phyloP scores from a whole-genome alignment of 139 green algal species.

The Volvox africanus region DNA sequence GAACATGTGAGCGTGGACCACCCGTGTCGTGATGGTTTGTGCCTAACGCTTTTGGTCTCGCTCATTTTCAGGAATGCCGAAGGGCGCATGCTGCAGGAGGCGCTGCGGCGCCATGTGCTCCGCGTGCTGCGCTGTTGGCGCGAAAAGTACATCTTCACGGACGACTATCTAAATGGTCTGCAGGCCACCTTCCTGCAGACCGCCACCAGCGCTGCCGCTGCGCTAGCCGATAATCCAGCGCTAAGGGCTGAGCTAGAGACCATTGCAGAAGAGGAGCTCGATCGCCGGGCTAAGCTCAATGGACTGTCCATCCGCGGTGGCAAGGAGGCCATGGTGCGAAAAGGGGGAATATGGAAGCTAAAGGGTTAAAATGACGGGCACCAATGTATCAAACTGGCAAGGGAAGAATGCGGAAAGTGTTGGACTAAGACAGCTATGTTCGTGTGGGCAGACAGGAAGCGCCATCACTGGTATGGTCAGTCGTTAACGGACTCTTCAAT shows the following conservation, averaged over 20 bases:
- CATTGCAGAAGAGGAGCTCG: conserved; percentile 74
- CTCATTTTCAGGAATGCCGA: conserved; percentile 27
- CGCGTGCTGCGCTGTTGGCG: conserved; percentile 88
- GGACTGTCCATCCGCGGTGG: conserved; percentile 74
- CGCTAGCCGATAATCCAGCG: not conserved
- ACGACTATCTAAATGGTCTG: conserved; percentile 92
- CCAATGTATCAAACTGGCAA: too few species aligned
- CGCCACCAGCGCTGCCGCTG: not conserved
- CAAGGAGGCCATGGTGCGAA: conserved; percentile 52
- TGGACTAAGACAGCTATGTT: too few species aligned
- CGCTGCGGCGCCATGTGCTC: conserved; percentile 80
- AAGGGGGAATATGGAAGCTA: not conserved
- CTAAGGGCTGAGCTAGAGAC: conserved; percentile 71
- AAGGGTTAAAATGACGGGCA: not conserved
- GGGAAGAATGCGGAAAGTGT: too few species aligned
- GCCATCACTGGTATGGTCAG: too few species aligned
- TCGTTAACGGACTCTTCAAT: too few species aligned
- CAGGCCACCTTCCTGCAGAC: conserved; percentile 81
- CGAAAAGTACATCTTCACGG: conserved; percentile 88
- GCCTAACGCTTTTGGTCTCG: not conserved
- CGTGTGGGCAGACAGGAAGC: too few species aligned
- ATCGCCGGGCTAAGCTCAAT: conserved; percentile 68
- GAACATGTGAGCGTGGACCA: too few species aligned
- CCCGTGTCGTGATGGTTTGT: too few species aligned
- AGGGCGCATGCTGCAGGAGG: conserved; percentile 80